These are phyloP conservation scores for Diplocarpon rosae DNA, from an alignment of 2,329 filamentous ascomycete species.

Conservation along the genomic window DNA sequence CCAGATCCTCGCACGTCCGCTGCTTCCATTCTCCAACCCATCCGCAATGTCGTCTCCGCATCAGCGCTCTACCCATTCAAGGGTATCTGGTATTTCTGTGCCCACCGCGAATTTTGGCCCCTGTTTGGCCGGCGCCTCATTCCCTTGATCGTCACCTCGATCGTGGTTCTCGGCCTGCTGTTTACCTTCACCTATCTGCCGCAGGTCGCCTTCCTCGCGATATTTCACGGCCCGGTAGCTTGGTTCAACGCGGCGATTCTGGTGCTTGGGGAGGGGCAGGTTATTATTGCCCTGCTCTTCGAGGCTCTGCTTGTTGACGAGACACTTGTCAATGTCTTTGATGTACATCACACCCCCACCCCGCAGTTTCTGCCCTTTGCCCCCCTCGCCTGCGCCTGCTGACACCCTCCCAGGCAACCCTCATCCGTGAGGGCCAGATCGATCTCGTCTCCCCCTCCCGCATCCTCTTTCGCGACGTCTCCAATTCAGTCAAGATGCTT, in stretches of 20 bases:
- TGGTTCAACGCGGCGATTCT: constrained; percentile 83
- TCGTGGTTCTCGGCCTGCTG: constrained; percentile 72
- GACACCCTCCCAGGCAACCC: constrained; percentile 37
- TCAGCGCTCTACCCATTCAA: constrained; percentile 43
- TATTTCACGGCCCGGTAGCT: constrained; percentile 82
- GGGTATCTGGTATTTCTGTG: constrained; percentile 73
- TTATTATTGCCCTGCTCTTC: constrained; percentile 40
- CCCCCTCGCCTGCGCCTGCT: background rate
- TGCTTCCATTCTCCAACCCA: constrained; percentile 11
- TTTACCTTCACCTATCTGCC: constrained; percentile 85
- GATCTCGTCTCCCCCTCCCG: constrained; percentile 58
- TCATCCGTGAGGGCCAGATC: constrained; percentile 63
- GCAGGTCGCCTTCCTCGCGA: constrained; percentile 75
- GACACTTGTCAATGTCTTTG: constrained; percentile 70
- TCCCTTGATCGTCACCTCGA: constrained; percentile 70
- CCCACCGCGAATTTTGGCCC: constrained; percentile 71
- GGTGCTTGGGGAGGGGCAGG: constrained; percentile 61
- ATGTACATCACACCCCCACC: constrained; percentile 37
- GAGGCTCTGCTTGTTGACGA: constrained; percentile 77
- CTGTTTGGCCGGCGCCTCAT: constrained; percentile 68
- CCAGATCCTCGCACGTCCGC: background rate
- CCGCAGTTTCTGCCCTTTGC: background rate
- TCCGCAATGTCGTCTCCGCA: constrained; percentile 20
- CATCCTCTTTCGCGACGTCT: constrained; percentile 54
- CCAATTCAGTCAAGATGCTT: constrained; percentile 65